Conservation (phyloP, 2,329 filamentous ascomycete species). For the Calycina herbarum region DNA sequence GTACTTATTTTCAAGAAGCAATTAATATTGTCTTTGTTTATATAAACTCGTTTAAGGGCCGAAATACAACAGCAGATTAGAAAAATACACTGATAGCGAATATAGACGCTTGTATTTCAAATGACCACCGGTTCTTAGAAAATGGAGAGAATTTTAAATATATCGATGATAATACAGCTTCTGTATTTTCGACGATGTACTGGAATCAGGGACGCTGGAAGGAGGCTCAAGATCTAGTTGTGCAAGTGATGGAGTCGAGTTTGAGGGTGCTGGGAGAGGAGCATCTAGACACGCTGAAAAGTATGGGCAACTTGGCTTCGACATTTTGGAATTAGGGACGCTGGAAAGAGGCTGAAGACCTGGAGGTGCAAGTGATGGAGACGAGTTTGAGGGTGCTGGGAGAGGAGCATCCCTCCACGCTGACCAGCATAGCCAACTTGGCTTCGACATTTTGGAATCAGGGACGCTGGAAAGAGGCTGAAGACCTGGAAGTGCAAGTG, state of each 20-base stretch:
- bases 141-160: constrained; percentile 2
- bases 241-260: constrained; percentile 3
- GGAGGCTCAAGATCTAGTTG: too few species aligned
- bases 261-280: not conserved
- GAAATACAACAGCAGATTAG: constrained; percentile 9
- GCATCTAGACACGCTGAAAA: not conserved
- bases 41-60: constrained; percentile 6
- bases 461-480: too few species aligned
- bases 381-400: too few species aligned
- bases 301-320: too few species aligned
- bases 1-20: constrained; percentile 9
- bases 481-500: too few species aligned
- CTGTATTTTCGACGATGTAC: constrained; percentile 5
- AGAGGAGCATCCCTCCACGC: too few species aligned
- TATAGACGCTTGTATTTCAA: constrained; percentile 8
- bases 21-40: not conserved
- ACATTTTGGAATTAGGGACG: too few species aligned
- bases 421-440: too few species aligned
- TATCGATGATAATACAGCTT: constrained; percentile 5
- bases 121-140: constrained; percentile 6
- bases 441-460: too few species aligned
- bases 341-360: not conserved
- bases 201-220: not conserved
- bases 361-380: too few species aligned
- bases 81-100: constrained; percentile 7